phyloP scores from a whole-genome alignment of 371 early-diverging fungal species.

The Dinochytrium kinnereticum region DNA sequence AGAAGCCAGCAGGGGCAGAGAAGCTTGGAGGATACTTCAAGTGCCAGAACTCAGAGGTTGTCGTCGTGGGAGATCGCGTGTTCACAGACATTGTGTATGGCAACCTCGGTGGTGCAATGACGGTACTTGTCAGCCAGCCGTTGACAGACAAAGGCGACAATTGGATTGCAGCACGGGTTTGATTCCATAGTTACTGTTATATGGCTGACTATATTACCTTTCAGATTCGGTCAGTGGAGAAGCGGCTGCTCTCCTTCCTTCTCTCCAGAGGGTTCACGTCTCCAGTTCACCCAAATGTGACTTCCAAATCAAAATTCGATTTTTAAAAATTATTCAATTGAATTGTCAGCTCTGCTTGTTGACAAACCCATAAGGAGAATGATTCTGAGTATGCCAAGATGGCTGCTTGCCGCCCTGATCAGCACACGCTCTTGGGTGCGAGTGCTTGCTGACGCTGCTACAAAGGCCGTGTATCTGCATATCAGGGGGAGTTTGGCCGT shows the following conservation, averaged over 20 bases:
- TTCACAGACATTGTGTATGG: slow-evolving; percentile 89
- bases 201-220: background rate
- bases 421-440: no score
- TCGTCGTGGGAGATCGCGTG: slow-evolving; percentile 88
- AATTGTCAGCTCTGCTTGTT: no score
- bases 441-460: no score
- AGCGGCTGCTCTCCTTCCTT: background rate
- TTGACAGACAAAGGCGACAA: slow-evolving; percentile 82
- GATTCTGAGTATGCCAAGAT: no score
- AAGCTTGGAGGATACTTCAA: slow-evolving; percentile 50
- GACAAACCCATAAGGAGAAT: no score
- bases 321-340: no score
- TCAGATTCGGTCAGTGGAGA: background rate
- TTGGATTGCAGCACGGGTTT: slow-evolving; percentile 58
- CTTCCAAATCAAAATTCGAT: no score
- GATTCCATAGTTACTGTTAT: background rate
- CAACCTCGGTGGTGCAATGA: slow-evolving; percentile 73
- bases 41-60: slow-evolving; percentile 56
- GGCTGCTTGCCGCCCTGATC: no score
- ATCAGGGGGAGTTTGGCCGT: no score
- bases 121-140: slow-evolving; percentile 74
- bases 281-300: background rate
- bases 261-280: background rate
- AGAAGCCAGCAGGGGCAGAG: slow-evolving; percentile 84
- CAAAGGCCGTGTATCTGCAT: no score